Evolutionary conservation across 2,329 filamentous ascomycete genomes (phyloP), one percentile per base, ranked within the genome.

Genomic region (Botrytis aclada): DNA sequence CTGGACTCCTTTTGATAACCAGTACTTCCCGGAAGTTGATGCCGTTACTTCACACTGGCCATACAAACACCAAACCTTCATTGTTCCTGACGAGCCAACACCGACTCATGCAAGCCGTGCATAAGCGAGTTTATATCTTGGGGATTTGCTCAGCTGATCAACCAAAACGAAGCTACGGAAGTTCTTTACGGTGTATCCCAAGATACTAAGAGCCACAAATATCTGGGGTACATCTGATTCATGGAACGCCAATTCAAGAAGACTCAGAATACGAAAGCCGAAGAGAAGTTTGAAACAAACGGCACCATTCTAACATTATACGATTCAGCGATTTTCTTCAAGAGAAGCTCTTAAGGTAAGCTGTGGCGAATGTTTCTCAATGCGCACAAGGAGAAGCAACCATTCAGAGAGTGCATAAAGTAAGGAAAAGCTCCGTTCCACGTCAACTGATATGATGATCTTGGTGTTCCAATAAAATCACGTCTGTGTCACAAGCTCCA

Each of bases 371-470:
- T 29, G 47, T 56, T 67, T 16, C 34, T 20, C 64, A 54, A 66
- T 29, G 47, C n/a, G 64, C 47, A 20, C 34, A 67, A 29, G 12
- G 5, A 22, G 65, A 54, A 54, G 64, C 65, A 67, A 12, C 65
- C 65, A 67, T 67, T 67, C 47, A 67, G 65, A 25, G 47, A 41
- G 65, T 58, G 65, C 65, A 69, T 69, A 14, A 69, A 41, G 65
- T 69, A 41, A 56, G 65, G 47, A 10, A 56, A 69, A 47, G 10
- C 25, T 41, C 34, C 34, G 37, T 58, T 56, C 25, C 51, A 69
- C 47, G 45, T 69, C 47, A 58, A 69, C 65, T 69, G 65, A 67
- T 67, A 67, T n/a, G 64, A 67, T 56, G 64, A 67, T 67, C 64
- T 67, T 54, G 34, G 64, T 67, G 63, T 37, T 47, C 64, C 64